phyloP scores from a whole-genome alignment of 2,329 filamentous ascomycete species.

The Lachnellula suecica region DNA sequence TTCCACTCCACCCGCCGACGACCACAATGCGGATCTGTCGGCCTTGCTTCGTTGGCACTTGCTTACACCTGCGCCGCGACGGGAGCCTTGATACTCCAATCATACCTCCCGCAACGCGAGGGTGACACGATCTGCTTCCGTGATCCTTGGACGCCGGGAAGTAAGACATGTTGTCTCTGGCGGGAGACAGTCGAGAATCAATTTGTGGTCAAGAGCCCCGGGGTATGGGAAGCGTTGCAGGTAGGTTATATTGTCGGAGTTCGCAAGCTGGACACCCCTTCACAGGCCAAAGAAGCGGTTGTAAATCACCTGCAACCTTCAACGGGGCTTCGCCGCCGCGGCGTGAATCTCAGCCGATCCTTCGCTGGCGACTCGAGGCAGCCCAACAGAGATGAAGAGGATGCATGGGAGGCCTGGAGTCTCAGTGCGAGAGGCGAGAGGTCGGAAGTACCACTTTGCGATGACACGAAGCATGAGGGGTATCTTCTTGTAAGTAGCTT shows the following conservation, averaged over 20 bases:
- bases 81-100: slow-evolving; percentile 64
- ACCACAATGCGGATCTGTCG: slow-evolving; percentile 53
- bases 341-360: not conserved
- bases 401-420: slow-evolving; percentile 53
- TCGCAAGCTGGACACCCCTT: slow-evolving; percentile 42
- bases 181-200: slow-evolving; percentile 49
- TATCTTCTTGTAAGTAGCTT: slow-evolving; percentile 64
- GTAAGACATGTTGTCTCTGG: slow-evolving; percentile 50
- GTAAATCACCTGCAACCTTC: not conserved
- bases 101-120: slow-evolving; percentile 54
- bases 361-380: not conserved
- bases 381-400: slow-evolving; percentile 18
- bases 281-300: not conserved
- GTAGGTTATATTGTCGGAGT: slow-evolving; percentile 64
- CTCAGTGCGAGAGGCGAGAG: slow-evolving; percentile 43
- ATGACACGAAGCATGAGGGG: slow-evolving; percentile 28
- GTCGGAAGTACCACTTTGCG: slow-evolving; percentile 20
- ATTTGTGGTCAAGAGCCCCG: slow-evolving; percentile 59
- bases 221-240: slow-evolving; percentile 62
- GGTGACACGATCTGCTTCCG: slow-evolving; percentile 58
- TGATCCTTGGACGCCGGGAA: slow-evolving; percentile 39
- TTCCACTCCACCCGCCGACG: slow-evolving; percentile 53
- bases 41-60: slow-evolving; percentile 62
- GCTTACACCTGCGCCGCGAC: slow-evolving; percentile 61
- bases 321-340: slow-evolving; percentile 18